These are phyloP conservation scores for Cutaneotrichosporon dermatis DNA, from an alignment of 1,284 basidiomycete genomes.

Conservation along the genomic window DNA sequence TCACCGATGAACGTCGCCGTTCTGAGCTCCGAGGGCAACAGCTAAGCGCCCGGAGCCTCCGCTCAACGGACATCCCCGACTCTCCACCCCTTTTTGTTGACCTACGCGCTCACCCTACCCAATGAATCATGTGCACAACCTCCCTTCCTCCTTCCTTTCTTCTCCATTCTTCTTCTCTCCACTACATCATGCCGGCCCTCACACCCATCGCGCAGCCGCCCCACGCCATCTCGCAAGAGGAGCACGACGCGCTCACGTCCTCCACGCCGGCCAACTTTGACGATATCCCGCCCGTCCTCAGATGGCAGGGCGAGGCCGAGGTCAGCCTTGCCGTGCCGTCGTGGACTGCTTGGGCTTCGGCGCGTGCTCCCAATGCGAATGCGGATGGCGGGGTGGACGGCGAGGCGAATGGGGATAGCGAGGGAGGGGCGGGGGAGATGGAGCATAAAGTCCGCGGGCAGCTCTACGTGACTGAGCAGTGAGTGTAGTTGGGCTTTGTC, in stretches of 20 bases:
- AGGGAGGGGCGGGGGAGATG: not conserved
- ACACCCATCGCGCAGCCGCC: slow-evolving; percentile 25
- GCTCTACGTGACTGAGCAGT: slow-evolving; percentile 80
- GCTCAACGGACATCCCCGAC: too few relatives aligned
- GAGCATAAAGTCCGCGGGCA: slow-evolving; percentile 54
- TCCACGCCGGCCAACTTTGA: slow-evolving; percentile 75
- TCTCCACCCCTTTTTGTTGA: too few relatives aligned
- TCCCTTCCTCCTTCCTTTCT: too few relatives aligned
- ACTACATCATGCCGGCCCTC: slow-evolving; percentile 2
- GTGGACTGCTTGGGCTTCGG: slow-evolving; percentile 51
- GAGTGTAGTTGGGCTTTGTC: slow-evolving; percentile 19
- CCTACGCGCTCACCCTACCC: too few relatives aligned
- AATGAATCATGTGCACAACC: too few relatives aligned
- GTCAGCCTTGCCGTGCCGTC: slow-evolving; percentile 62
- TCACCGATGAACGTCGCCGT: too few relatives aligned
- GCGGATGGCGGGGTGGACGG: not conserved
- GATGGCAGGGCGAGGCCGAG: slow-evolving; percentile 66
- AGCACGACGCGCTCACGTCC: slow-evolving; percentile 61
- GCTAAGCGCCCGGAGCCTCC: too few relatives aligned
- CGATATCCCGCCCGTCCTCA: slow-evolving; percentile 72
- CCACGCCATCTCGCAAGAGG: slow-evolving; percentile 58
- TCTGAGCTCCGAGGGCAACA: too few relatives aligned
- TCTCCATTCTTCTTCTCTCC: not conserved
- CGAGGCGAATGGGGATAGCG: too few relatives aligned
- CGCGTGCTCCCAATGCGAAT: not conserved